Evolutionary conservation across 306 rosid genomes (phyloP), one percentile per base, ranked within the genome.

Genomic region (Comarum palustre): DNA sequence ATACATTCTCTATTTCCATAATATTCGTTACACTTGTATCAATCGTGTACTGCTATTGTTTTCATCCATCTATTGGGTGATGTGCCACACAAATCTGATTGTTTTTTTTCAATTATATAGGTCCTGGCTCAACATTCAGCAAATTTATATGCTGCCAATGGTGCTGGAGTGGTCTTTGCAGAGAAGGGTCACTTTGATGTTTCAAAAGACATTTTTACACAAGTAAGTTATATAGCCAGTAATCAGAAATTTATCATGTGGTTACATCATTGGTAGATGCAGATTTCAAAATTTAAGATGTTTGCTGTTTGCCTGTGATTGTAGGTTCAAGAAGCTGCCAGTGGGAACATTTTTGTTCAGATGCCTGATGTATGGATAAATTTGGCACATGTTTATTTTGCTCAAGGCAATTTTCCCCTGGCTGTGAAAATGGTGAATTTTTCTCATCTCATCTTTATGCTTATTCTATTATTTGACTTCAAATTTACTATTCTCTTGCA

Each of bases 331-430:
- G 99, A 95, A 95, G 99, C 97, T 78, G 99, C 99, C 75, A 95
- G 99, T 75, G 99, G 99, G 43, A 90, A 85, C 83, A 90, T 95
- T 82, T 91, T 95, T 86, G 96, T 95, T 81, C 97, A 95, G 91
- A 94, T 91, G 96, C 96, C 99, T 45, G 99, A 94, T 77, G 99
- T 94, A 80, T 91, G 99, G 99, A 91, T 94, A 76, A 94, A 94
- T 81, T 81, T 94, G 86, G 99, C 96, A 4, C 99, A 94, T 80
- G 97, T 94, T 73, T 94, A 94, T 84, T 94, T 94, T 87, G 96
- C 99, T 66, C 97, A 89, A 79, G 99, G 97, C 12, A 94, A 91
- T 86, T 94, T 89, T 71, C 50, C 97, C 54, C 84, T 94, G 85
- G 96, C 99, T 17, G 97, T 94, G 71, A 94, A 94, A 88, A 94